Evolutionary conservation across 768 basidiomycete species (phyloP).

Genomic region (Auricularia cornea): DNA sequence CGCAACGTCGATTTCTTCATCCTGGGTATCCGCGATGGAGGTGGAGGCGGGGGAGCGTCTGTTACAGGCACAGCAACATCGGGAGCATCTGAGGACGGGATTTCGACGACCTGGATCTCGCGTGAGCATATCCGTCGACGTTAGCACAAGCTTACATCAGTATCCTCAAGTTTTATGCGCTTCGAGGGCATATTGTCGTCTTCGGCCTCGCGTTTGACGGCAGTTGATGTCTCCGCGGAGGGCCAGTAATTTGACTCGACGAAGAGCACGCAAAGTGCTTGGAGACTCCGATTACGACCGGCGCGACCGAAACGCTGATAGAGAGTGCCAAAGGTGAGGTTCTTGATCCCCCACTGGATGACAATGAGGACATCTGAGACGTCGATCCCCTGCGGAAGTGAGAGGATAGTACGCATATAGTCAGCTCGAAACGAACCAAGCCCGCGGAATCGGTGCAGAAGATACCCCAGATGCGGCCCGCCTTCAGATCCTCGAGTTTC

Average conservation of each 20-base stretch:
- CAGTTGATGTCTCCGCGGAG: neutral
- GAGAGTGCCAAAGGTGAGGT: conserved; percentile 18
- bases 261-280: conserved; percentile 9
- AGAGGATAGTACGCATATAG: neutral
- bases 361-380: conserved; percentile 26
- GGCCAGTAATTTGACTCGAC: conserved; percentile 12
- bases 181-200: neutral
- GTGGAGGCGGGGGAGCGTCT: too few relatives aligned
- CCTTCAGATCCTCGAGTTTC: conserved; percentile 5
- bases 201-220: neutral
- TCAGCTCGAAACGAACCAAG: conserved; percentile 20
- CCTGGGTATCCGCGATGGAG: too few relatives aligned
- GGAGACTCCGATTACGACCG: conserved; percentile 9
- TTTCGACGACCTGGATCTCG: too few relatives aligned
- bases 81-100: too few relatives aligned
- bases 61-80: too few relatives aligned
- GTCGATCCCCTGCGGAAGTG: conserved; percentile 26
- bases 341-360: conserved; percentile 24
- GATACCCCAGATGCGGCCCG: conserved; percentile 18
- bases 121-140: too few relatives aligned
- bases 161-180: neutral
- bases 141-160: neutral
- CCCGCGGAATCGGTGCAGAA: conserved; percentile 26
- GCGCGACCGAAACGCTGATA: conserved; percentile 30
- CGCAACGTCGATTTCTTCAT: too few relatives aligned